Percentiles rank a stretch among this genome's conserved stretches.
These are phyloP conservation scores for Kluyveromyces lactis DNA, from an alignment of 805 yeast species.

Conservation along the genomic window DNA sequence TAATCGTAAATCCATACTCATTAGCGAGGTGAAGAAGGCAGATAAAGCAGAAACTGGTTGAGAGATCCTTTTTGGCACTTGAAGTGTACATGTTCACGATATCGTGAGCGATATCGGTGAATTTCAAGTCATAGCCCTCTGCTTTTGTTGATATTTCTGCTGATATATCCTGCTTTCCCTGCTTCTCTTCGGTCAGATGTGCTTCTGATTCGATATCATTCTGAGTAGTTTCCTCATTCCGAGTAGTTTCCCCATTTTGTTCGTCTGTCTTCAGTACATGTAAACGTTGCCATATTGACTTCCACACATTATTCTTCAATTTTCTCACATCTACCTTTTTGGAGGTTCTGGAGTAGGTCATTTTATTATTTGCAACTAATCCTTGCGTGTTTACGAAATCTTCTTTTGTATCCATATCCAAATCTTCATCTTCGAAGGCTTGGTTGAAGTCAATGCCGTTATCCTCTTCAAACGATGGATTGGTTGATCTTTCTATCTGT, in stretches of 20 bases:
- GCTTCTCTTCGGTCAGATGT: constrained; percentile 9
- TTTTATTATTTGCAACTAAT: constrained; percentile 22
- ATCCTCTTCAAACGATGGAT: constrained; percentile 32
- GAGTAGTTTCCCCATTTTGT: constrained; percentile 28
- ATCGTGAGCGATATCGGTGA: constrained; percentile 42
- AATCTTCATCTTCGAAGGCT: constrained; percentile 27
- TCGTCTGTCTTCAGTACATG: constrained; percentile 14
- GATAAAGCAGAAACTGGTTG: constrained; percentile 80
- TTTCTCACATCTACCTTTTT: constrained; percentile 70
- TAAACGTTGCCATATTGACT: constrained; percentile 31
- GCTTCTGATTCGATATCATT: constrained; percentile 9
- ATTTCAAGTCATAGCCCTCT: constrained; percentile 20
- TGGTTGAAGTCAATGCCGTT: constrained; percentile 29
- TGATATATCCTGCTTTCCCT: neutral
- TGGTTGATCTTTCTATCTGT: constrained; percentile 19
- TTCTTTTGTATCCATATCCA: constrained; percentile 30
- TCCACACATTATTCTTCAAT: constrained; percentile 73
- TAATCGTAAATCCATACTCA: constrained; percentile 63
- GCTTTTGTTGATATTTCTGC: constrained; percentile 6
- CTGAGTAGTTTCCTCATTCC: no score
- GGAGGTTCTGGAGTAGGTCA: constrained; percentile 61
- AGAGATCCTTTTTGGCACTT: constrained; percentile 54
- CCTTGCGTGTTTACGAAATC: constrained; percentile 12
- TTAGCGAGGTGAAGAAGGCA: constrained; percentile 80
- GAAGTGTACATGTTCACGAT: constrained; percentile 45